phyloP scores from a whole-genome alignment of 805 yeast species.

The Wilhelminamyces savonicus region DNA sequence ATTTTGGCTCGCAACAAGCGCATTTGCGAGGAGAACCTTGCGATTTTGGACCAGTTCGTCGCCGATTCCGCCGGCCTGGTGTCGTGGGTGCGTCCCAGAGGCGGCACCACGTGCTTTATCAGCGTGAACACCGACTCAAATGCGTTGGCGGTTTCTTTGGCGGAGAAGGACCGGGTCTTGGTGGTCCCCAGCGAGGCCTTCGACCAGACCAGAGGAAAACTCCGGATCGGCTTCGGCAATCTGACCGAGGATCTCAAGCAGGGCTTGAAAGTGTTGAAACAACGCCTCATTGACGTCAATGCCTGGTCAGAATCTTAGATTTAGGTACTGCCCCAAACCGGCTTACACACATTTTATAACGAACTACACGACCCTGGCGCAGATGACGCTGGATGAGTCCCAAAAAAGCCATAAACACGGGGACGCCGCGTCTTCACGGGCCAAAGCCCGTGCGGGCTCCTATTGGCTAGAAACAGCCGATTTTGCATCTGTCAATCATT shows the following conservation, averaged over 20 bases:
- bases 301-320: no score
- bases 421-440: no score
- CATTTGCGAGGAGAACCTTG: slow-evolving; percentile 34
- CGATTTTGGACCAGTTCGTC: slow-evolving; percentile 27
- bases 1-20: slow-evolving; percentile 34
- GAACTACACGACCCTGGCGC: no score
- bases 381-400: no score
- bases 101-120: slow-evolving; percentile 43
- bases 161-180: slow-evolving; percentile 26
- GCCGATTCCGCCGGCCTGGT: slow-evolving; percentile 22
- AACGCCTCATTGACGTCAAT: slow-evolving; percentile 2
- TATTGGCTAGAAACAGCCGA: no score
- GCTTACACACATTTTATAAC: no score
- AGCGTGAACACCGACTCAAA: slow-evolving; percentile 26
- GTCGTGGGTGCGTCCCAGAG: slow-evolving; percentile 38
- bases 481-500: no score
- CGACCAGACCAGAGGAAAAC: slow-evolving; percentile 25
- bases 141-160: slow-evolving; percentile 29
- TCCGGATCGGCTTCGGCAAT: slow-evolving; percentile 47
- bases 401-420: no score
- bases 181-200: slow-evolving; percentile 44
- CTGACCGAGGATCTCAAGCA: slow-evolving; percentile 22
- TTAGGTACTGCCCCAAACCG: no score
- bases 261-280: slow-evolving; percentile 24
- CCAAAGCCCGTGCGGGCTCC: no score